Conservation (phyloP, 805 yeast species). For the Vanderwaltozyma yarrowii region DNA sequence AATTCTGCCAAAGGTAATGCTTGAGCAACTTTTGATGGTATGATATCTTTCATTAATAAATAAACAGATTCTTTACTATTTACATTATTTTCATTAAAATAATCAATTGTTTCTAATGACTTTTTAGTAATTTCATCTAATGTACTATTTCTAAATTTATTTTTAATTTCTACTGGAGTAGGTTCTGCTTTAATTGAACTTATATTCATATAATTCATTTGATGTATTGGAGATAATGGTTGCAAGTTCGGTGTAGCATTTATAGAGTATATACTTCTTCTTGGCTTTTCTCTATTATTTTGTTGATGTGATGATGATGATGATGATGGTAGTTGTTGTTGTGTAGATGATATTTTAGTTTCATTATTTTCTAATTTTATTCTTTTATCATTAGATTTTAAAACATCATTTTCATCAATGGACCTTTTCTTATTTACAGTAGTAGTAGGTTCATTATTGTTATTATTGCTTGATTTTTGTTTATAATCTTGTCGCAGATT, state of each 20-base stretch:
- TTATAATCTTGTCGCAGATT: background rate
- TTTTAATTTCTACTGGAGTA: conserved; percentile 6
- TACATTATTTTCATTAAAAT: conserved; percentile 28
- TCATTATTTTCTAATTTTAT: conserved; percentile 1
- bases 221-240: background rate
- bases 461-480: background rate
- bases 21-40: conserved; percentile 46
- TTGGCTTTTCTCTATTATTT: too few species aligned
- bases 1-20: conserved; percentile 72
- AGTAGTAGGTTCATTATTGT: conserved; percentile 1
- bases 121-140: conserved; percentile 15
- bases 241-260: background rate
- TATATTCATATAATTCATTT: background rate
- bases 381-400: background rate
- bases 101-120: conserved; percentile 11
- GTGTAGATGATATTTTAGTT: too few species aligned
- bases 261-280: background rate
- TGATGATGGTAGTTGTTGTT: too few species aligned
- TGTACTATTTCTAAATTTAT: conserved; percentile 4
- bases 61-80: conserved; percentile 37
- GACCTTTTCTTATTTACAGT: background rate
- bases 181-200: conserved; percentile 4
- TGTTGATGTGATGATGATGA: too few species aligned
- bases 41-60: conserved; percentile 38
- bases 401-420: background rate